Evolutionary conservation across 148 eudicot species (phyloP), one percentile per base, ranked within the genome.

Genomic region (Rhododendron kiyosumense): DNA sequence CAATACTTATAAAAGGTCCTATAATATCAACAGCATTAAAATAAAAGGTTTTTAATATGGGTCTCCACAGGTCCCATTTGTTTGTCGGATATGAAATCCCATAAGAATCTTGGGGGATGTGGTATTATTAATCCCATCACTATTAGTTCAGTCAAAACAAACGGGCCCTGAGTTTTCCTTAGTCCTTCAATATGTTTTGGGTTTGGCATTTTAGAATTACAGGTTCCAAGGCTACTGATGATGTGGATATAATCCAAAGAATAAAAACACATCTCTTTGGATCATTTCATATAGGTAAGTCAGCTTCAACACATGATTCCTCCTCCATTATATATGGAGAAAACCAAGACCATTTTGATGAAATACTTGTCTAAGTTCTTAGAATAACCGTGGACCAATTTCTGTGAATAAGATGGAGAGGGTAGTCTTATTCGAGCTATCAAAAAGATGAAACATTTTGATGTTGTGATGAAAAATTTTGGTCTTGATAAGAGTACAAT

Each of bases 171-270:
- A 71, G 76, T 71, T 32, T 71, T 14, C 20, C 38, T 65, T 81
- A 61, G n/a, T 75, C 38, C 14, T 17, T 49, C 3, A 2, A 18
- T 76, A 22, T 26, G 63, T 20, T 51, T 59, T 71, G 78, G 82
- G 22, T 26, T 82, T 85, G 80, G 63, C 80, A 71, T 38, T 82
- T 75, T 49, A 26, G 71, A 36, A 54, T 84, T 41, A 32, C 87
- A 96, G 98, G 91, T 96, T 85, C 95, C 96, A 24, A 93, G 93
- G 96, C 99, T 86, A 93, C 96, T 26, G 98, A 92, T 91, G 96
- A 94, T 82, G 96, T 88, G 81, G 95, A 94, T 86, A 91, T 94
- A 86, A 90, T 96, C 87, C 93, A 90, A 87, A 93, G 96, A 86
- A 91, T 95, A 90, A 59, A 91, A 14, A 89, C 88, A 89, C 98